Base-by-base conservation (phyloP, 2,329 filamentous ascomycete species). In the Lachnum nothofagi region DNA sequence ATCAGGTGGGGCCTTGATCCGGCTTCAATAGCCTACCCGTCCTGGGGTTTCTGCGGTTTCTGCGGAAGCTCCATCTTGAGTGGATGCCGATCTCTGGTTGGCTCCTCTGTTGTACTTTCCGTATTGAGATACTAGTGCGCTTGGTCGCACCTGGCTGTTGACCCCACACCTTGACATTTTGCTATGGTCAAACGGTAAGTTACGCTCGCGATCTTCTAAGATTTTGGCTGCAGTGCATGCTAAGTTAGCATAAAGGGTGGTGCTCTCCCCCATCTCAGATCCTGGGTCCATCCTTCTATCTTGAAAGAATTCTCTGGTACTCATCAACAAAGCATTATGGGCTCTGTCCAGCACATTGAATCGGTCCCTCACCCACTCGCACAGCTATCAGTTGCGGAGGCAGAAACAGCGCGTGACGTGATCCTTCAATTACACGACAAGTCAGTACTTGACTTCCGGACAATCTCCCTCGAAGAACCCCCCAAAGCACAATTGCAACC, bases 401-500 rank as follows among this genome's bases (percentile, higher is more conserved):
- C 71, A n/a, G 63, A 71, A 70, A 46, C 80, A 74, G 76, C 80
- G 74, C 2, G 69, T 64, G 31, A 72, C 69, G 62, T 72, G 16
- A 62, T 78, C 43, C 58, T 72, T 9, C 16, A 12, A 25, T 40
- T 29, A n/a, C 42, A 41, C 42, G 45, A 54, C n/a, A 42, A 42
- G n/a, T 42, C 40, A n/a, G 51, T 74, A 5, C 70, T 83, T 37
- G 75, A 80, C 43, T 85, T 82, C 71, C 82, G 83, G 61, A 69
- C 72, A 20, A 70, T 84, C n/a, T 82, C 72, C 10, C 67, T 81
- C 7, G 67, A 72, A 31, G 77, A 81, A 58, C 76, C 78, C 2
- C 64, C 71, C 4, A 81, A 81, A 66, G 60, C 63, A 6, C 68
- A 75, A 41, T 69, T 78, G 4, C 59, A 73, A 22, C 68, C 68